These are phyloP conservation scores for Diplodia seriata DNA, from an alignment of 2,329 filamentous ascomycete species.

Conservation along the genomic window DNA sequence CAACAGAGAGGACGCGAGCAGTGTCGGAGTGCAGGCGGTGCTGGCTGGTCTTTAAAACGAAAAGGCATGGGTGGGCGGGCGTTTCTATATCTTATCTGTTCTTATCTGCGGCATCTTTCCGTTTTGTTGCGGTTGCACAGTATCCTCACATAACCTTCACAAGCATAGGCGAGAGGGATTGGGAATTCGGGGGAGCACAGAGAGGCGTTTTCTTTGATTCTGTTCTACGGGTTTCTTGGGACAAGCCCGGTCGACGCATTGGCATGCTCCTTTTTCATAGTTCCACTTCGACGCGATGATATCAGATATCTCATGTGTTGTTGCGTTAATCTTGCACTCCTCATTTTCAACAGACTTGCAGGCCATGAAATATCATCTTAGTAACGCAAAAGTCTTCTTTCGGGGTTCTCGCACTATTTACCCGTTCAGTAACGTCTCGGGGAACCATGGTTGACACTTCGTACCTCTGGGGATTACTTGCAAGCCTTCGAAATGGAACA, in stretches of 20 bases:
- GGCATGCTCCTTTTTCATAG: not conserved
- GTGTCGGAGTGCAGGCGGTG: constrained; percentile 81
- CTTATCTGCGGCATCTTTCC: not conserved
- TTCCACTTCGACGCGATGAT: not conserved
- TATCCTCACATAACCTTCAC: not conserved
- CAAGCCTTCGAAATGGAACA: no score
- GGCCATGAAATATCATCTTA: not conserved
- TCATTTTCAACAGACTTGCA: not conserved
- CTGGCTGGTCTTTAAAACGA: constrained; percentile 66
- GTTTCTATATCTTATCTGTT: not conserved
- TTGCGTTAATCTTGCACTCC: not conserved
- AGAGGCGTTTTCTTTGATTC: not conserved
- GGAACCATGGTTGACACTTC: no score
- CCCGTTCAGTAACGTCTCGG: no score
- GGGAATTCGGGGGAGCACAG: not conserved
- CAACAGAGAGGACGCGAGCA: constrained; percentile 82
- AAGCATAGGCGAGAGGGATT: not conserved
- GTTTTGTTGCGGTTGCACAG: not conserved
- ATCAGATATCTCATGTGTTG: not conserved
- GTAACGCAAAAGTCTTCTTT: not conserved
- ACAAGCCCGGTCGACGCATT: not conserved
- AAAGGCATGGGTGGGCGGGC: not conserved
- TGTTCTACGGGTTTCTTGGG: not conserved
- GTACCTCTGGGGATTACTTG: no score
- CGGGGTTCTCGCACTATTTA: no score